These are phyloP conservation scores for Naganishia albida DNA, from an alignment of 1,284 basidiomycete genomes.

Conservation along the genomic window DNA sequence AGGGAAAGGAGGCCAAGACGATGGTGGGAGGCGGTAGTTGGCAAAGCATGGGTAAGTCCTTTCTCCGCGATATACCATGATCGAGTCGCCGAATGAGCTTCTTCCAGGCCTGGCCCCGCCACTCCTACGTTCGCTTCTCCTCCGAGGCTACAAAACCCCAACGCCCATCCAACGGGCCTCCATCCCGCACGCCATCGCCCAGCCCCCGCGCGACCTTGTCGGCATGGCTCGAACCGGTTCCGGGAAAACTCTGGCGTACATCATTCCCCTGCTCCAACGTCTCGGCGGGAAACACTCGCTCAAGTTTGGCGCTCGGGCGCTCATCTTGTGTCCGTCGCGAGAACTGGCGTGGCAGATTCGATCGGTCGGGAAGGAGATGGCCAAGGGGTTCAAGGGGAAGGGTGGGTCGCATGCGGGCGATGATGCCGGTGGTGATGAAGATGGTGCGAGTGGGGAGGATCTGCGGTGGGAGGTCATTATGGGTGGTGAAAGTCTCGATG, in stretches of 20 bases:
- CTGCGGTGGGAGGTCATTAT: slow-evolving; percentile 93
- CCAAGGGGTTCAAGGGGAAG: slow-evolving; percentile 68
- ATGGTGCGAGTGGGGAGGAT: slow-evolving; percentile 57
- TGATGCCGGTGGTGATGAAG: slow-evolving; percentile 49
- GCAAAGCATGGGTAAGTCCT: slow-evolving; percentile 35
- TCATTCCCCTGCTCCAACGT: slow-evolving; percentile 87
- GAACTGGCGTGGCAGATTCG: slow-evolving; percentile 93
- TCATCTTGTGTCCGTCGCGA: slow-evolving; percentile 88
- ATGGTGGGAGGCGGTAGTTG: slow-evolving; percentile 34
- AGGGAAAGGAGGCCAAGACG: slow-evolving; percentile 30
- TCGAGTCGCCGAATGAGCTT: not conserved
- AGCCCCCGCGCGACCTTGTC: slow-evolving; percentile 89
- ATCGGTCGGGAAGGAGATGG: slow-evolving; percentile 90
- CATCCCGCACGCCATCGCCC: slow-evolving; percentile 79
- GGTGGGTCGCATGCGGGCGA: slow-evolving; percentile 63
- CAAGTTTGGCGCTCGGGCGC: slow-evolving; percentile 78
- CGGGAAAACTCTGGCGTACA: slow-evolving; percentile 95
- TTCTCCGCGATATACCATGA: not conserved
- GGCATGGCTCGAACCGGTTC: slow-evolving; percentile 99
- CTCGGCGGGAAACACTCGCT: slow-evolving; percentile 78
- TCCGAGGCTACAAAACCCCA: slow-evolving; percentile 93
- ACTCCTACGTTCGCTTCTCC: slow-evolving; percentile 77
- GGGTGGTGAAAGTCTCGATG: slow-evolving; percentile 92
- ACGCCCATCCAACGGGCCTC: slow-evolving; percentile 94
- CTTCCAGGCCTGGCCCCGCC: slow-evolving; percentile 74